A percentile compares a stretch with the other conserved stretches of the same genome.
Evolutionary conservation across 306 rosid species (phyloP).

Genomic region (Dicorynia guianensis): DNA sequence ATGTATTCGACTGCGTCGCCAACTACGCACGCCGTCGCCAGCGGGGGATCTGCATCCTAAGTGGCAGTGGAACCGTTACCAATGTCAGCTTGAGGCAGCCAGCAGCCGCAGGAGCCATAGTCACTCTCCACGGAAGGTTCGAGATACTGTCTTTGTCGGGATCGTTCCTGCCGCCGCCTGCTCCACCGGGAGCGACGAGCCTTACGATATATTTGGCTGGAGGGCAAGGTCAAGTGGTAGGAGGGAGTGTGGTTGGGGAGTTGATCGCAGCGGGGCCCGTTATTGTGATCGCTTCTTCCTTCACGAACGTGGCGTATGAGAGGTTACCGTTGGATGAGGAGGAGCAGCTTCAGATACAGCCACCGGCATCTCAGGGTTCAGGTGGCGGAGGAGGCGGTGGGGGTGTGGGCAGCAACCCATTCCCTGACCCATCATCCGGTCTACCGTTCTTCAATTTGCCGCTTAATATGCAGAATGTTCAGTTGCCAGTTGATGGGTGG

Average conservation of each 20-base stretch:
- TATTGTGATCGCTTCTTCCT: constrained; percentile 85
- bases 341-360: constrained; percentile 66
- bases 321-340: constrained; percentile 83
- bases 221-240: constrained; percentile 94
- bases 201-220: constrained; percentile 81
- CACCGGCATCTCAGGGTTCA: constrained; percentile 48
- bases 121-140: constrained; percentile 84
- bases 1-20: constrained; percentile 84
- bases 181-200: constrained; percentile 93
- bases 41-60: constrained; percentile 91
- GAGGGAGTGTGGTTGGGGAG: constrained; percentile 92
- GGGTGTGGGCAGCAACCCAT: constrained; percentile 49
- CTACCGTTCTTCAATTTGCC: constrained; percentile 93
- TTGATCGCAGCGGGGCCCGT: constrained; percentile 88
- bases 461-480: constrained; percentile 85
- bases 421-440: constrained; percentile 88
- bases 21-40: constrained; percentile 88
- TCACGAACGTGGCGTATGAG: constrained; percentile 94
- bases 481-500: constrained; percentile 77
- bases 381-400: constrained; percentile 37
- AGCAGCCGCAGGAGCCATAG: constrained; percentile 71
- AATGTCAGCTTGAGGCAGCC: constrained; percentile 91
- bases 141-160: constrained; percentile 91
- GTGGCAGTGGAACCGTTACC: constrained; percentile 88
- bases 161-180: constrained; percentile 92